Evolutionary conservation across 306 rosid species (phyloP).

Genomic region (Dalbergia oliveri): DNA sequence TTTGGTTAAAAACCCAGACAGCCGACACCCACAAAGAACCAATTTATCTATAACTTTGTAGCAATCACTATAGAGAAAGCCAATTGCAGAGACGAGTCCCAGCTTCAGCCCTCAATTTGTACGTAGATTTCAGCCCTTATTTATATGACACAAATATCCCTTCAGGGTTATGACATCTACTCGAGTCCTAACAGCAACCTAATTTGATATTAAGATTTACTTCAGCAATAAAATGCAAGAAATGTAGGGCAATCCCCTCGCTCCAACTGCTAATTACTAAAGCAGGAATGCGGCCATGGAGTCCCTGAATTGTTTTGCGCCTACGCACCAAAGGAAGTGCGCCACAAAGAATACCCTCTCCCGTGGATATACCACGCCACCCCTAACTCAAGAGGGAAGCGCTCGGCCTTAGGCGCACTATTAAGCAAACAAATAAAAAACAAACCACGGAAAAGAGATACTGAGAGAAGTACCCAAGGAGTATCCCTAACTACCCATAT

Average conservation of each 20-base stretch:
- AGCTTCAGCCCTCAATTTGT: too few species aligned
- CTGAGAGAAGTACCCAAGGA: neutral
- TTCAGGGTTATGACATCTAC: too few species aligned
- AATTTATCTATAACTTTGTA: too few species aligned
- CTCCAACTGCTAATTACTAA: conserved; percentile 41
- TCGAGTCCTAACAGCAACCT: neutral
- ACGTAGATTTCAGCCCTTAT: too few species aligned
- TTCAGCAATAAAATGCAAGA: neutral
- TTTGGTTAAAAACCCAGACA: too few species aligned
- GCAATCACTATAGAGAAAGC: too few species aligned
- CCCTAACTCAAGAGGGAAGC: conserved; percentile 60
- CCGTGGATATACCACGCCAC: conserved; percentile 61
- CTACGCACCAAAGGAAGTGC: conserved; percentile 49
- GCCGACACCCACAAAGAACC: too few species aligned
- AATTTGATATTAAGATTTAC: neutral
- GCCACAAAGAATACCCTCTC: conserved; percentile 54
- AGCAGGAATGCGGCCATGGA: conserved; percentile 51
- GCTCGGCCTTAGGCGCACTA: conserved; percentile 55
- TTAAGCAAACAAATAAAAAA: neutral
- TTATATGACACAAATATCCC: too few species aligned
- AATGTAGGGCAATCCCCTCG: conserved; percentile 43
- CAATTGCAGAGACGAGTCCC: too few species aligned
- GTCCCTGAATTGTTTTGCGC: conserved; percentile 45
- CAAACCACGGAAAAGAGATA: neutral
- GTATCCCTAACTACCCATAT: too few species aligned